phyloP scores from a whole-genome alignment of 2,329 filamentous ascomycete genomes.

The Raffaelea albimanens region DNA sequence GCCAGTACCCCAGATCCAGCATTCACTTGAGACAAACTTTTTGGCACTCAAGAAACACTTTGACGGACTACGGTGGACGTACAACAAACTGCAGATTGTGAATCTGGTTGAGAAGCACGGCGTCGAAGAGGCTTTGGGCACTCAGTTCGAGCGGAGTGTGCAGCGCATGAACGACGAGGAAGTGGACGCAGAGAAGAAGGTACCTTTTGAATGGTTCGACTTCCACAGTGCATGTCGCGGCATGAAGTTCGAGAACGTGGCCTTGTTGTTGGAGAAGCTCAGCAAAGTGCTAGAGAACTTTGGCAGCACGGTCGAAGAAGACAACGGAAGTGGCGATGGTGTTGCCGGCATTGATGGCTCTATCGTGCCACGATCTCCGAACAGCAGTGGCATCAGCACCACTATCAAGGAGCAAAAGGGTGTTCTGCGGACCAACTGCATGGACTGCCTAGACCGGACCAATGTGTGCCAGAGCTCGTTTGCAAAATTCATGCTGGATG shows the following conservation, averaged over 20 bases:
- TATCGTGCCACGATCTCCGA: neutral
- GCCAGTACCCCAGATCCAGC: conserved; percentile 71
- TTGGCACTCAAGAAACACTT: conserved; percentile 75
- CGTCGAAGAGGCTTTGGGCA: conserved; percentile 69
- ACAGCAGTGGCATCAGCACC: conserved; percentile 11
- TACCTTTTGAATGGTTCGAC: conserved; percentile 92
- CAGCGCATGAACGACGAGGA: conserved; percentile 53
- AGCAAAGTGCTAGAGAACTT: conserved; percentile 57
- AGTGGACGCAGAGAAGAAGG: conserved; percentile 22
- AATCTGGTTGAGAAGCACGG: conserved; percentile 86
- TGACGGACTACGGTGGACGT: conserved; percentile 54
- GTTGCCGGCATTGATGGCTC: neutral
- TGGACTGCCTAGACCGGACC: conserved; percentile 95
- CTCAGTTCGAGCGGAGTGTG: conserved; percentile 63
- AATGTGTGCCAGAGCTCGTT: conserved; percentile 94
- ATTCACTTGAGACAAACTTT: conserved; percentile 71
- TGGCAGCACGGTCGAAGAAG: conserved; percentile 57
- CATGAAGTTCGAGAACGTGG: conserved; percentile 97
- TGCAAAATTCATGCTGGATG: conserved; percentile 71
- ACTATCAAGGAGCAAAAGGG: conserved; percentile 52
- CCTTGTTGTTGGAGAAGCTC: conserved; percentile 63
- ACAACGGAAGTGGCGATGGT: neutral
- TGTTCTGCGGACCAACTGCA: conserved; percentile 89
- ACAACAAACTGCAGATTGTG: conserved; percentile 68
- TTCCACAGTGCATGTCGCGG: conserved; percentile 88